Base-by-base conservation (phyloP, 805 yeast species). In the Yueomyces sinensis region DNA sequence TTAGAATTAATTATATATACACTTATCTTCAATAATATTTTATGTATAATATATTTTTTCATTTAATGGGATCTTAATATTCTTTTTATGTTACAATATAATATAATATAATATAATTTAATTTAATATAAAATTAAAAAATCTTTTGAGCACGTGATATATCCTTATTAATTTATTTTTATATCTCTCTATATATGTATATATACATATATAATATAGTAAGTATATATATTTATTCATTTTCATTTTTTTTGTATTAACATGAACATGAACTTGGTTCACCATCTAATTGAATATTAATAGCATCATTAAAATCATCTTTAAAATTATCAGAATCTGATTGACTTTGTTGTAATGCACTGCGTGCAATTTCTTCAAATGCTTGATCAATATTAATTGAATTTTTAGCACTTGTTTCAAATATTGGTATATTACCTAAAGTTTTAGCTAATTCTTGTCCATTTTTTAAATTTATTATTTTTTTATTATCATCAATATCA, bases 351-450 rank as follows among this genome's bases (percentile, higher is more conserved):
- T 86, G 95, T 49, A 89, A 65, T 0, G 97, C 98, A 63, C 83
- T 84, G 50, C 95, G 73, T 23, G 95, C 95, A 48, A 89, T 82
- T 30, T 87, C 94, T 56, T 91, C 96, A 52, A 89, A 89, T 3
- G 97, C 97, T 49, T 81, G 76, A 52, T 87, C 95, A 25, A 89
- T 95, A 47, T 93, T 93, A 33, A 87, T 82, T 13, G 91, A 86
- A 56, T 86, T 95, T 63, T 89, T 91, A 15, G 98, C 98, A 66
- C 91, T 77, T n/a, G 98, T 89, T 59, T 89, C 95, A 52, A 91
- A 89, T 40, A 87, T 76, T 3, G 98, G 97, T 41, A 86, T 66
- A 42, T 86, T 83, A 2, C 93, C 80, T 43, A 70, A 59, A 32
- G 72, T 68, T 37, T 68, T 71, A 36, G 80, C 74, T 56, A 71